These are phyloP conservation scores for Penicillium herquei DNA, from an alignment of 495 filamentous ascomycete species.

Conservation along the genomic window DNA sequence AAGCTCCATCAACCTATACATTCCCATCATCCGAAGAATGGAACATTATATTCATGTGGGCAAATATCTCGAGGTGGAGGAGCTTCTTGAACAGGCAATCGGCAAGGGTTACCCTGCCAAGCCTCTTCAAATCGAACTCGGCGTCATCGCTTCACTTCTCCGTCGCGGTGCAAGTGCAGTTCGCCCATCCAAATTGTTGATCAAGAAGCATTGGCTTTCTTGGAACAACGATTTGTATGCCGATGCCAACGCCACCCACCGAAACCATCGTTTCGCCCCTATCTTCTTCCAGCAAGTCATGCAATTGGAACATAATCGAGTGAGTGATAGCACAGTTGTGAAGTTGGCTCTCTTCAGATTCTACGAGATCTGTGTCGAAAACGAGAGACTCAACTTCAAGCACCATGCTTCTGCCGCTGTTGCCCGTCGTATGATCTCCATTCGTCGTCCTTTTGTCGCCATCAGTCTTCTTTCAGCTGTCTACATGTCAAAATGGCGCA, in stretches of 20 bases:
- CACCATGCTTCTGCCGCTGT: constrained; percentile 33
- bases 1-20: constrained; percentile 30
- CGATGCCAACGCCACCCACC: constrained; percentile 14
- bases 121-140: constrained; percentile 36
- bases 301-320: constrained; percentile 15
- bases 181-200: constrained; percentile 25
- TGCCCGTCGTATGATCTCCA: constrained; percentile 28
- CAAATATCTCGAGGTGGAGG: constrained; percentile 28
- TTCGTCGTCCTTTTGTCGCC: constrained; percentile 24
- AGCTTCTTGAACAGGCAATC: constrained; percentile 27
- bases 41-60: constrained; percentile 35
- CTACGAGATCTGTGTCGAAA: constrained; percentile 37
- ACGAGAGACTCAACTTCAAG: constrained; percentile 29
- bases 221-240: constrained; percentile 3
- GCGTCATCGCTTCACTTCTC: constrained; percentile 37
- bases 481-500: constrained; percentile 41
- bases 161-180: constrained; percentile 25
- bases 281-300: constrained; percentile 40
- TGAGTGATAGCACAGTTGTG: constrained; percentile 23
- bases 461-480: constrained; percentile 35
- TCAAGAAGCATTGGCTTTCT: constrained; percentile 30
- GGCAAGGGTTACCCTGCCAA: constrained; percentile 27
- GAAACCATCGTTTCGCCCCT: constrained; percentile 25
- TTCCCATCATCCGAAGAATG: constrained; percentile 38
- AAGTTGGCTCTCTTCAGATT: constrained; percentile 42